A percentile compares a stretch with the other conserved stretches of the same genome.
These are phyloP conservation scores for Tulasnella sp. DNA, from an alignment of 768 basidiomycete species.

Conservation along the genomic window DNA sequence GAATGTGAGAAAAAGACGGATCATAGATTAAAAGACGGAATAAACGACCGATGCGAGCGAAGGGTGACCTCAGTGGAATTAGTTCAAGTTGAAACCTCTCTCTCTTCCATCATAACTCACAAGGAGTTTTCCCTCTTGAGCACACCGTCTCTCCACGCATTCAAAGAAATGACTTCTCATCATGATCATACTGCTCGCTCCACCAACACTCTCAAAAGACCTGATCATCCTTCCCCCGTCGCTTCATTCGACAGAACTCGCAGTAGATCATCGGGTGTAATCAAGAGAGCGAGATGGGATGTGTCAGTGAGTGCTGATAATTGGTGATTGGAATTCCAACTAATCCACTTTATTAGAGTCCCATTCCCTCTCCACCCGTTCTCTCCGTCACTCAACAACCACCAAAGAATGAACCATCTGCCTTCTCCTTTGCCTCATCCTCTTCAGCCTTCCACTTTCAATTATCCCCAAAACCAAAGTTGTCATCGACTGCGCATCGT, in stretches of 20 bases:
- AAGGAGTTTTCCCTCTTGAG: background rate
- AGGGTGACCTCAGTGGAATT: too few relatives aligned
- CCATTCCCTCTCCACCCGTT: constrained; percentile 11
- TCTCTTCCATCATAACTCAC: background rate
- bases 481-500: background rate
- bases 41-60: background rate
- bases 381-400: constrained; percentile 5
- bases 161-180: constrained; percentile 6
- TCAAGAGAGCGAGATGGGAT: constrained; percentile 13
- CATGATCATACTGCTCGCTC: background rate
- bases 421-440: background rate
- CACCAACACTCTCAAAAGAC: constrained; percentile 9
- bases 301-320: constrained; percentile 5
- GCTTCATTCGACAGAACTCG: constrained; percentile 8
- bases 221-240: constrained; percentile 10
- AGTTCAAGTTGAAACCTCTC: background rate
- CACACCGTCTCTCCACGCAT: background rate
- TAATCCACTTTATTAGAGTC: constrained; percentile 5
- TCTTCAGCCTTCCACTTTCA: constrained; percentile 2
- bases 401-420: background rate
- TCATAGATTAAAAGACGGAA: constrained; percentile 2
- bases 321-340: background rate
- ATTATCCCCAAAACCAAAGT: background rate
- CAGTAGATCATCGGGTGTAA: constrained; percentile 1
- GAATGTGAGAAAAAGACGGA: too few relatives aligned